Base-by-base conservation (phyloP, 768 basidiomycete species). In the Boletus patriciae region DNA sequence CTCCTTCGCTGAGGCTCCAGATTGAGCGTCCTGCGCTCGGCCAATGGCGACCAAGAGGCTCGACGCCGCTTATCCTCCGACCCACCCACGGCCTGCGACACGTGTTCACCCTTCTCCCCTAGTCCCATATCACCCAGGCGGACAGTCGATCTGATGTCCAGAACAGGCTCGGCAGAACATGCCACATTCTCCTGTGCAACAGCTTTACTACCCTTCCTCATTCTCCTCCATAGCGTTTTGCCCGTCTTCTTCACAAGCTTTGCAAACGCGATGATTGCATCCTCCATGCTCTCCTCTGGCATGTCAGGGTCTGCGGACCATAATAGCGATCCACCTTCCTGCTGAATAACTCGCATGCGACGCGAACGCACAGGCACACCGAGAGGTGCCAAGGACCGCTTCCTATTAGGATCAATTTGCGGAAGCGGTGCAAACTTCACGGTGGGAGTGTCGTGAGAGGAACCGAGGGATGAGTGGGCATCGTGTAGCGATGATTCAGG, bases 361-460 rank as follows among this genome's bases (percentile, higher is more conserved):
- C 69, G 68, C 56, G 61, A 58, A 46, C 73, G 71, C 18, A 79
- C 82, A 33, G 83, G 78, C 58, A 83, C 78, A 5, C 85, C 85
- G 4, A 86, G 70, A 6, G 84, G 85, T 5, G 74, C 72, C 37
- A 74, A 66, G 6, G 77, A 81, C 21, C 78, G 76, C 44, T 80
- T 77, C 61, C 78, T 78, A 21, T 78, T 75, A 3, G 80, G 80
- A 19, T 76, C 81, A 2, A 78, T 67, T 54, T 80, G 73, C 1
- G 85, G 85, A 23, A 87, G 70, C 0, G 85, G 85, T 1, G 85
- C 85, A 52, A 87, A 87, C 59, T 75, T 80, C 43, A 87, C 78
- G 48, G 73, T 78, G 38, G 63, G 68, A 16, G 63, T 42, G 29
- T 34, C 46, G n/a, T 57, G 58, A 33, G 63, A 50, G 34, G 60